Base-by-base conservation (phyloP, 106 monocot species). In the Dactylorhiza incarnata region DNA sequence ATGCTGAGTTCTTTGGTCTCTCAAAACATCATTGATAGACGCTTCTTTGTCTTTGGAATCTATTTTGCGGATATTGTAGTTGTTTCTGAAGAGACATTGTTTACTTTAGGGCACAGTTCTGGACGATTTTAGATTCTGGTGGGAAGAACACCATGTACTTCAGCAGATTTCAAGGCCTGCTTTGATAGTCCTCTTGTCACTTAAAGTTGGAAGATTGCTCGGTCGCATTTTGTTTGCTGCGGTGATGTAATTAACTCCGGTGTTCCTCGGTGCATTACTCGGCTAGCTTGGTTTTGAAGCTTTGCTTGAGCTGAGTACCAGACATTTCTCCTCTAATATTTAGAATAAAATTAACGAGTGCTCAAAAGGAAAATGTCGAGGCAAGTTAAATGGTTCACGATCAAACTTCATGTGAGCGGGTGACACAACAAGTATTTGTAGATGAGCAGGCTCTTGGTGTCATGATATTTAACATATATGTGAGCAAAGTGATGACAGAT, bases 241-340 rank as follows among this genome's bases (percentile, higher is more conserved):
- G 16, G 24, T 17, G n/a, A 37, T 46, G 16, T 45, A 16, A 17
- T n/a, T 17, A 69, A 19, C 9, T 22, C n/a, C 16, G 7, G 45
- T 12, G 13, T 46, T 69, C 69, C 45, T 69, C 69, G 12, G 16
- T 12, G 5, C 12, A 46, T 17, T 7, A 69, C 16, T 69, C 69
- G 44, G 69, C 69, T n/a, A 46, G 69, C 69, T 17, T 68, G 68
- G 16, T 44, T 22, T 63, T 11, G 17, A 19, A 19, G n/a, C 56
- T 56, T 56, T 56, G 56, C 19, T 56, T 59, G 58, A 59, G 13
- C 13, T 12, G 29, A 6, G 65, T 11, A 29, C 63, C 12, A 65
- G 65, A 65, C 13, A 26, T 65, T 65, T 65, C 29, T 65, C 65
- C 65, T 65, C 12, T 29, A 26, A 65, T 65, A 26, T 65, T 23